These are phyloP conservation scores for Hypomontagnella monticulosa DNA, from an alignment of 495 filamentous ascomycete genomes.

Conservation along the genomic window DNA sequence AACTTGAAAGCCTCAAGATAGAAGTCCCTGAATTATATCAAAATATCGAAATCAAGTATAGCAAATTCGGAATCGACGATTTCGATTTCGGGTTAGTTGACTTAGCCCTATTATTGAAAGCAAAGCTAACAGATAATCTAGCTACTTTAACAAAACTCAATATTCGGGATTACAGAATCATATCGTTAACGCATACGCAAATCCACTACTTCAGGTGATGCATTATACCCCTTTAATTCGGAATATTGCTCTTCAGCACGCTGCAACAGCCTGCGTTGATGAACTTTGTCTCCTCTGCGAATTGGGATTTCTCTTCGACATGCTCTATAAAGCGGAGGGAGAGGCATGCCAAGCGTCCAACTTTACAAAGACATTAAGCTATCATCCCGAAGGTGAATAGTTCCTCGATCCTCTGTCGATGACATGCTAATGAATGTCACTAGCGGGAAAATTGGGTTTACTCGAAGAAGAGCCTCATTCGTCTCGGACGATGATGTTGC, in stretches of 20 bases:
- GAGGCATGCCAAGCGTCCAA: conserved; percentile 98
- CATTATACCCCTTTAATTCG: conserved; percentile 88
- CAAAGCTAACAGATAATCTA: conserved; percentile 45
- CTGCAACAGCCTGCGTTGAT: conserved; percentile 80
- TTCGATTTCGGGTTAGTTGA: conserved; percentile 88
- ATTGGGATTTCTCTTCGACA: conserved; percentile 94
- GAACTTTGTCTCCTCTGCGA: conserved; percentile 93
- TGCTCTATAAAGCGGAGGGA: conserved; percentile 94
- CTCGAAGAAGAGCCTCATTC: conserved; percentile 83
- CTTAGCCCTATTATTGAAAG: not conserved
- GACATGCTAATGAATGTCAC: conserved; percentile 22
- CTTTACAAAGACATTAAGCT: conserved; percentile 86
- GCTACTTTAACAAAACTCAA: conserved; percentile 89
- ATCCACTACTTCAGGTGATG: conserved; percentile 89
- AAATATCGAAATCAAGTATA: conserved; percentile 95
- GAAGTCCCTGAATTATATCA: conserved; percentile 88
- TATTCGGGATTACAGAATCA: conserved; percentile 96
- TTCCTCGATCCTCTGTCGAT: not conserved
- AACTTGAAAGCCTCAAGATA: conserved; percentile 67
- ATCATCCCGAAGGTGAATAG: conserved; percentile 69
- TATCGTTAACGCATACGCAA: conserved; percentile 95
- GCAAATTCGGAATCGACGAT: conserved; percentile 95
- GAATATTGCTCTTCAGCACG: conserved; percentile 90
- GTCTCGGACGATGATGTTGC: conserved; percentile 76
- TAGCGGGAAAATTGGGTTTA: conserved; percentile 74